phyloP scores from a whole-genome alignment of 768 basidiomycete genomes.

The Cystobasidium onofrii region DNA sequence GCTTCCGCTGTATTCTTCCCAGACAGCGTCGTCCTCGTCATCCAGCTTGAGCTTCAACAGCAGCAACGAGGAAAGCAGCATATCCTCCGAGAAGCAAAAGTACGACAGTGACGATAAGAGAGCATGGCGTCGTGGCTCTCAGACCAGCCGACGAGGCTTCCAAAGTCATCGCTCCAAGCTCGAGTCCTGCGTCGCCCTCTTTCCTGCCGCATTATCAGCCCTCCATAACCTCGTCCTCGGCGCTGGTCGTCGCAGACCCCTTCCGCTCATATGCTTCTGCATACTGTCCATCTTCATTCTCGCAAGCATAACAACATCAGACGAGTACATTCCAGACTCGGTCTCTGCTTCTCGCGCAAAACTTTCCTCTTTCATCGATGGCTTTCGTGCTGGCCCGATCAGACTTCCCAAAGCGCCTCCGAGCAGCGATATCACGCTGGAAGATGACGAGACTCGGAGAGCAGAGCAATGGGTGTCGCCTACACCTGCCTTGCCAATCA shows the following conservation, averaged over 20 bases:
- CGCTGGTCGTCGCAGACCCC: background rate
- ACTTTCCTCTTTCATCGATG: background rate
- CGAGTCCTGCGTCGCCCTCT: background rate
- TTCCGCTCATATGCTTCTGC: background rate
- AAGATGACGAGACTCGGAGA: background rate
- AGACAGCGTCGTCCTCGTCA: background rate
- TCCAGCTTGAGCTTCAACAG: background rate
- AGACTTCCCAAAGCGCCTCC: slow-evolving; percentile 13
- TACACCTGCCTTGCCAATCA: slow-evolving; percentile 42
- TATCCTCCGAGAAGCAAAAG: background rate
- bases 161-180: background rate
- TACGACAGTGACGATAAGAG: background rate
- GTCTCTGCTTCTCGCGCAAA: slow-evolving; percentile 1
- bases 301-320: background rate
- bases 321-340: slow-evolving; percentile 2
- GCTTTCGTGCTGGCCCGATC: background rate
- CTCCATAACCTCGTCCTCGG: background rate
- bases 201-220: background rate
- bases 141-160: background rate
- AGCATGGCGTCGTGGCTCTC: background rate
- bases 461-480: slow-evolving; percentile 32
- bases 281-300: background rate
- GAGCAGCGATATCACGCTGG: slow-evolving; percentile 15
- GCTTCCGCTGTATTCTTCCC: background rate
- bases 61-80: background rate